These are phyloP conservation scores for Trichoderma asperelloides DNA, from an alignment of 495 filamentous ascomycete species.

Conservation along the genomic window DNA sequence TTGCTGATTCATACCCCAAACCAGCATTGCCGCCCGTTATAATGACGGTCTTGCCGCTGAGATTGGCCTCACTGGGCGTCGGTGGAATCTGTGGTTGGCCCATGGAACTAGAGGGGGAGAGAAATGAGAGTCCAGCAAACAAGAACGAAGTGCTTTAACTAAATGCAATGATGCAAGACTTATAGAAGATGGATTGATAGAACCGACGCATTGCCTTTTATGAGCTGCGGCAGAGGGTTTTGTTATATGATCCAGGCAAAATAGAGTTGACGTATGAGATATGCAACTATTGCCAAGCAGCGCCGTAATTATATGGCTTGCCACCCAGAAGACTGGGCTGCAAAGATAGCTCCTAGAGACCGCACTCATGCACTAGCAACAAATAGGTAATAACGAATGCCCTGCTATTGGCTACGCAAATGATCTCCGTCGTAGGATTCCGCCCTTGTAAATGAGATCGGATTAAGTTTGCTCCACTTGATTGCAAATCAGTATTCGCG, in stretches of 20 bases:
- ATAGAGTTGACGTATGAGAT: too few species aligned
- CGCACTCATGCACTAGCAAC: neutral
- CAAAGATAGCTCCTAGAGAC: neutral
- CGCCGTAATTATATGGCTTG: too few species aligned
- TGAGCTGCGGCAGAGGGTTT: neutral
- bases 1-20: slow-evolving; percentile 43
- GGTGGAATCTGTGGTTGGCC: neutral
- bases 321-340: too few species aligned
- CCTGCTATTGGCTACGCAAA: neutral
- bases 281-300: too few species aligned
- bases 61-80: neutral
- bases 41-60: slow-evolving; percentile 8
- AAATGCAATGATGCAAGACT: too few species aligned
- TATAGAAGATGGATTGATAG: neutral
- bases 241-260: too few species aligned
- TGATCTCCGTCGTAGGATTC: neutral
- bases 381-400: neutral
- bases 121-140: too few species aligned
- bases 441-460: neutral
- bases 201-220: neutral
- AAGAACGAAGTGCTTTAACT: too few species aligned
- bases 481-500: neutral
- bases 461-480: neutral
- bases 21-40: slow-evolving; percentile 31
- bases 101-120: neutral